Conservation (phyloP, 441 rosid genomes). For the Corymbia citriodora region DNA sequence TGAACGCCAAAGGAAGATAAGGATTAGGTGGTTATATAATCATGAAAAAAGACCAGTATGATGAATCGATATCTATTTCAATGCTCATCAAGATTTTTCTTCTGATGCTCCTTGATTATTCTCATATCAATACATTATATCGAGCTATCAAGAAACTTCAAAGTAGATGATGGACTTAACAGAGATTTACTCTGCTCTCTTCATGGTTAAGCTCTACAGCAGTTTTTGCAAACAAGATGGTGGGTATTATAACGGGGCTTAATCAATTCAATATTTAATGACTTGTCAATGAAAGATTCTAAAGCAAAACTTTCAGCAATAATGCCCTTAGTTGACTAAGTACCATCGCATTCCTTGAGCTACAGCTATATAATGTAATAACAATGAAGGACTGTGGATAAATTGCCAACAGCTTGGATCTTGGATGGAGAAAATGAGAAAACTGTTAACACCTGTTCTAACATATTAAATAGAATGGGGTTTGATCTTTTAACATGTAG, state of each 20-base stretch:
- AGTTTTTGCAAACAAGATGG: background rate
- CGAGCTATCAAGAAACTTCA: background rate
- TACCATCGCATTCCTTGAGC: background rate
- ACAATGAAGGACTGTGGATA: background rate
- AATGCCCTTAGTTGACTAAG: background rate
- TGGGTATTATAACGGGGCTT: background rate
- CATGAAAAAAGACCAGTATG: background rate
- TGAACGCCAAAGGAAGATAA: background rate
- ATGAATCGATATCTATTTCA: background rate
- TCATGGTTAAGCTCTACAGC: background rate
- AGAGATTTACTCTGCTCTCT: background rate
- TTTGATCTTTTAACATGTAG: background rate
- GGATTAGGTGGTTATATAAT: background rate
- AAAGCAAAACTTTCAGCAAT: background rate
- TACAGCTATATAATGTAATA: background rate
- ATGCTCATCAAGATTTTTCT: background rate
- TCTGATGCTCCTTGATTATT: background rate
- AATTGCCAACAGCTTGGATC: background rate
- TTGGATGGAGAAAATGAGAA: background rate
- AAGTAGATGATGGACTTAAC: background rate
- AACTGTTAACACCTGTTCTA: background rate
- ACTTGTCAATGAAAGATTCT: background rate
- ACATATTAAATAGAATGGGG: background rate
- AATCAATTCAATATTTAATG: background rate
- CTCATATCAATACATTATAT: background rate